Percentiles rank a stretch among this genome's conserved stretches.
Evolutionary conservation across 2,329 filamentous ascomycete species (phyloP).

Genomic region (Cladosporium cucumerinum): DNA sequence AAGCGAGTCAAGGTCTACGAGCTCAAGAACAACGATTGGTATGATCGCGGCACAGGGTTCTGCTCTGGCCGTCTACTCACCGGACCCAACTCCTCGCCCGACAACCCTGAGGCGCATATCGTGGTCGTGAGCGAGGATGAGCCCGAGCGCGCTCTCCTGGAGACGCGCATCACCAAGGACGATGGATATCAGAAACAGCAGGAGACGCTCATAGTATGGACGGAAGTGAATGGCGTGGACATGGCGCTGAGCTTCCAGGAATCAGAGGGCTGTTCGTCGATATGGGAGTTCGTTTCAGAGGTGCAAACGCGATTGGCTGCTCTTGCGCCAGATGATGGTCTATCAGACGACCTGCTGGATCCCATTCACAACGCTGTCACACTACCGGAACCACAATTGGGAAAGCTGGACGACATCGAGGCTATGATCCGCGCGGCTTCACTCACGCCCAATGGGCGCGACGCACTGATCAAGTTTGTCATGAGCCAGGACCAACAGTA

Average conservation of each 20-base stretch:
- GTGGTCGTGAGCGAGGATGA: conserved; percentile 92
- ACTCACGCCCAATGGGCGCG: conserved; percentile 69
- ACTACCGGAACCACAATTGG: conserved; percentile 76
- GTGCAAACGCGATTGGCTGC: conserved; percentile 73
- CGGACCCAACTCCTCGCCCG: conserved; percentile 46
- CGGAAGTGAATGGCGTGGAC: conserved; percentile 82
- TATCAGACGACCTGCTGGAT: conserved; percentile 86
- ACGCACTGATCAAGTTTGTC: conserved; percentile 83
- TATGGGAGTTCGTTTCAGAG: conserved; percentile 92
- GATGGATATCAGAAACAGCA: conserved; percentile 98
- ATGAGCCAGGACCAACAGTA: conserved; percentile 70
- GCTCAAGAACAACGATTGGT: conserved; percentile 98
- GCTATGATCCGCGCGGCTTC: conserved; percentile 76
- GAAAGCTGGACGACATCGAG: conserved; percentile 80
- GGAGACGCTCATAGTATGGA: conserved; percentile 98
- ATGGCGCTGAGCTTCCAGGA: conserved; percentile 99
- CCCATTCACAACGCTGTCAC: conserved; percentile 61
- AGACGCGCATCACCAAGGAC: conserved; percentile 87
- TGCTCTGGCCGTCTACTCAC: conserved; percentile 74
- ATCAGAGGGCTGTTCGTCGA: conserved; percentile 84
- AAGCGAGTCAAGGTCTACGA: conserved; percentile 96
- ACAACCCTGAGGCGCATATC: conserved; percentile 71
- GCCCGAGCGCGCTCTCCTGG: conserved; percentile 75
- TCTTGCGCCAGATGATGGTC: conserved; percentile 65
- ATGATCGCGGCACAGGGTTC: conserved; percentile 93